These are phyloP conservation scores for Mortierella polycephala DNA, from an alignment of 371 early-diverging fungal genomes.

Conservation along the genomic window DNA sequence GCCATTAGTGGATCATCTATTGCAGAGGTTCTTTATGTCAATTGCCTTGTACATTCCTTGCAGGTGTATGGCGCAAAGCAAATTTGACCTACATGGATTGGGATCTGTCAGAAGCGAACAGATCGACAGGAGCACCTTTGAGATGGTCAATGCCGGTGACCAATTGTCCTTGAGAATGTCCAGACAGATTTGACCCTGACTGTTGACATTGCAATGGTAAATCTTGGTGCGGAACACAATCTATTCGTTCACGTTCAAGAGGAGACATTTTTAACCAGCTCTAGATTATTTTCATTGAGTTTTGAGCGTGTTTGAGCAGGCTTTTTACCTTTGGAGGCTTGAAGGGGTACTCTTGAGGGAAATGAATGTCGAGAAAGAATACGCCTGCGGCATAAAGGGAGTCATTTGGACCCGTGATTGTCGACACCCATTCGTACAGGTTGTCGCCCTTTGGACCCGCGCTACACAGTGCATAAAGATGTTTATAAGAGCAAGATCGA, in stretches of 20 bases:
- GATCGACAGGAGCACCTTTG: conserved; percentile 91
- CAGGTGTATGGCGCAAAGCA: background rate
- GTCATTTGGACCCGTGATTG: conserved; percentile 91
- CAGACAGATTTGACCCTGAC: conserved; percentile 90
- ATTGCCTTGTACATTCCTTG: background rate
- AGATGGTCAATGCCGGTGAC: conserved; percentile 94
- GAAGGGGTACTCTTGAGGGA: conserved; percentile 95
- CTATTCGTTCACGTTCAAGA: conserved; percentile 30
- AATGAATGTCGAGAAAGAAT: conserved; percentile 97
- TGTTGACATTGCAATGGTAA: conserved; percentile 97
- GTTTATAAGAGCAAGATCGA: background rate
- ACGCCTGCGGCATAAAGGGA: conserved; percentile 90
- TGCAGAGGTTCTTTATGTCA: background rate
- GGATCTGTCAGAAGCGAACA: conserved; percentile 93
- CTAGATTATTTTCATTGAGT: background rate
- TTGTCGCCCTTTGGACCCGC: conserved; percentile 97
- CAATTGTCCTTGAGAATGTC: conserved; percentile 96
- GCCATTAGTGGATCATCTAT: conserved; percentile 93
- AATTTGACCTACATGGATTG: conserved; percentile 76
- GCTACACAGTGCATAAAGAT: conserved; percentile 47
- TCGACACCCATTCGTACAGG: conserved; percentile 95
- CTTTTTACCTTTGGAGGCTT: conserved; percentile 82
- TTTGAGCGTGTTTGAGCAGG: background rate
- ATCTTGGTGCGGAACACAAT: conserved; percentile 90
- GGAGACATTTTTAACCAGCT: no score